Percentiles rank a stretch among this genome's conserved stretches.
These are phyloP conservation scores for Phoma sp. DNA, from an alignment of 2,329 filamentous ascomycete species.

Conservation along the genomic window DNA sequence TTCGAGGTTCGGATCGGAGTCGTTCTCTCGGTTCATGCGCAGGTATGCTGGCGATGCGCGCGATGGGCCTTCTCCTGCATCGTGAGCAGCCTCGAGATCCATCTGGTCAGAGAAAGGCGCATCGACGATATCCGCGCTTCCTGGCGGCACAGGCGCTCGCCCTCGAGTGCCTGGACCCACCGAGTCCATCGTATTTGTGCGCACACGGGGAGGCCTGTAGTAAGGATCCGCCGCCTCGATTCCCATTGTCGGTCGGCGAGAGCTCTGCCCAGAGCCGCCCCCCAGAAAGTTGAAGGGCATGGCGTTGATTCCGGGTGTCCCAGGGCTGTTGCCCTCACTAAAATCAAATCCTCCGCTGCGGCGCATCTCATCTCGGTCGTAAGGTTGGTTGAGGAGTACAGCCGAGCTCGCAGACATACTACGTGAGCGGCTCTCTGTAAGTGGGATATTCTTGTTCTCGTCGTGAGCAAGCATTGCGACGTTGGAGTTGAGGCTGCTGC, in stretches of 20 bases:
- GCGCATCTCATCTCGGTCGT: constrained; percentile 49
- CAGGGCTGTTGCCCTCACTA: constrained; percentile 60
- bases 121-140: constrained; percentile 55
- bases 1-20: constrained; percentile 62
- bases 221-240: constrained; percentile 70
- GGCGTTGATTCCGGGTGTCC: constrained; percentile 74
- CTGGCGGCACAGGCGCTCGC: constrained; percentile 49
- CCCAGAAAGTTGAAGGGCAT: constrained; percentile 75
- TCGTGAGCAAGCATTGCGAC: constrained; percentile 78
- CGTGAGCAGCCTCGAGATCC: constrained; percentile 40
- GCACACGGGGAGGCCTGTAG: constrained; percentile 81
- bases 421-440: constrained; percentile 60
- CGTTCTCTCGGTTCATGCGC: constrained; percentile 51
- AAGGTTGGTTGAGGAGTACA: constrained; percentile 62
- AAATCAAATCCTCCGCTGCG: constrained; percentile 62
- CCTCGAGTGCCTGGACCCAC: constrained; percentile 56
- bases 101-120: constrained; percentile 54
- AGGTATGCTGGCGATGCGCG: constrained; percentile 57
- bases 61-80: constrained; percentile 44
- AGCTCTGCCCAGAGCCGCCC: constrained; percentile 52
- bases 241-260: constrained; percentile 46
- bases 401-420: constrained; percentile 68
- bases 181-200: constrained; percentile 62
- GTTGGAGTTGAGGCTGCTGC: constrained; percentile 82
- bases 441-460: constrained; percentile 66